These are phyloP conservation scores for Microbotryum scabiosae DNA, from an alignment of 1,284 basidiomycete species.

Conservation along the genomic window DNA sequence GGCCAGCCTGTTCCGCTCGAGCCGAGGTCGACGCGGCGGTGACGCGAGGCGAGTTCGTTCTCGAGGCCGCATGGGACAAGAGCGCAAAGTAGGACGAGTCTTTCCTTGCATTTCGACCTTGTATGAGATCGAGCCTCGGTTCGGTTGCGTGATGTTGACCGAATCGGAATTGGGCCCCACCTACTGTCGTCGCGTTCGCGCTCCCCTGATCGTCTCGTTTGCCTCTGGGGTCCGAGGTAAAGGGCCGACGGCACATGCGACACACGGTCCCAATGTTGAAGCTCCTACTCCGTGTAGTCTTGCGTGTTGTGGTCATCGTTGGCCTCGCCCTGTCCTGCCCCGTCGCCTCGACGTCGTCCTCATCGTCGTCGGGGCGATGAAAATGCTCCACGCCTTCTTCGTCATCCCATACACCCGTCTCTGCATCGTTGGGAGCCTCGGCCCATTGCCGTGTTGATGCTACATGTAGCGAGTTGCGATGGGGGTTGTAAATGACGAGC, in stretches of 20 bases:
- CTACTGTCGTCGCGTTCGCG: no score
- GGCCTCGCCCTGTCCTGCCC: neutral
- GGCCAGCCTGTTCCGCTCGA: no score
- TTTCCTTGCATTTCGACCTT: neutral
- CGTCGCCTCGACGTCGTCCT: neutral
- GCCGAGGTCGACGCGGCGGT: neutral
- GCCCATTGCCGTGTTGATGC: neutral
- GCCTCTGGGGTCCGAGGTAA: neutral
- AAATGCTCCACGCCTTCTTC: neutral
- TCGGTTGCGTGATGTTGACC: neutral
- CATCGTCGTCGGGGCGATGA: neutral
- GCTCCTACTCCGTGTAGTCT: neutral
- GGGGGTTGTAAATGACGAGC: conserved; percentile 15
- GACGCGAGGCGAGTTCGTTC: conserved; percentile 9
- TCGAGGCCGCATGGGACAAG: conserved; percentile 21
- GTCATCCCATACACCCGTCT: neutral
- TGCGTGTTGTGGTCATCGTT: neutral
- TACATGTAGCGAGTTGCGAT: conserved; percentile 1
- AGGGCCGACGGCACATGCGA: conserved; percentile 14
- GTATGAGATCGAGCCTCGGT: neutral
- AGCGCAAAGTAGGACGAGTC: conserved; percentile 15
- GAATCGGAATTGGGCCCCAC: neutral
- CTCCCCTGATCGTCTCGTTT: no score
- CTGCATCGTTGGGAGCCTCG: neutral
- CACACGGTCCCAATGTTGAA: conserved; percentile 3